Percentiles rank a stretch among this genome's conserved stretches.
Evolutionary conservation across 345 rosid genomes (phyloP).

Genomic region (Tarenaya hassleriana): DNA sequence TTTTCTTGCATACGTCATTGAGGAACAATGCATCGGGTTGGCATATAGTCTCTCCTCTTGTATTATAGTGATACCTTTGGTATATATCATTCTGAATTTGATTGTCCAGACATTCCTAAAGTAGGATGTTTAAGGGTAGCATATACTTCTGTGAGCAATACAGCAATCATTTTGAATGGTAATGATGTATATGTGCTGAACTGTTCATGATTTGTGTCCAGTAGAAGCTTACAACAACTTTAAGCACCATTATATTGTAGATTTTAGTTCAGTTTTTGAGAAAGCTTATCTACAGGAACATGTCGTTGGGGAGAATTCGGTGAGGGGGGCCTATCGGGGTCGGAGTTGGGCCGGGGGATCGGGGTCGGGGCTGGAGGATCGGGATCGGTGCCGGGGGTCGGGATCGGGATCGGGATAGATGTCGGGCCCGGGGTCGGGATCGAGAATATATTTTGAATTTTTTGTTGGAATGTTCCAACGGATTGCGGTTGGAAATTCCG

Average conservation of each 20-base stretch:
- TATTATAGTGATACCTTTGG: background rate
- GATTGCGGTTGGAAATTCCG: no score
- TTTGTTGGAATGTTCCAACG: no score
- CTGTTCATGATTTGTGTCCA: conserved; percentile 4
- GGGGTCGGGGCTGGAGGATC: no score
- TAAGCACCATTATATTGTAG: background rate
- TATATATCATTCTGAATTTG: background rate
- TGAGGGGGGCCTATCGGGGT: conserved; percentile 82
- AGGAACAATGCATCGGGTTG: conserved; percentile 76
- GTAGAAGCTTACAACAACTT: conserved; percentile 1
- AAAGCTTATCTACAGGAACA: conserved; percentile 48
- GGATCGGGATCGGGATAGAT: no score
- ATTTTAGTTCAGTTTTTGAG: conserved; percentile 4
- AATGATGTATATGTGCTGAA: background rate
- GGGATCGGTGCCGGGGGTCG: no score
- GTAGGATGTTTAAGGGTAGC: conserved; percentile 5
- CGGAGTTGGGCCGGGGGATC: no score
- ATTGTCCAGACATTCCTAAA: background rate
- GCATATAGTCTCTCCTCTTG: background rate
- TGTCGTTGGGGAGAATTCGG: conserved; percentile 98
- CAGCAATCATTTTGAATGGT: conserved; percentile 3
- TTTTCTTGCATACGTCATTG: conserved; percentile 76
- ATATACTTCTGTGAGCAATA: background rate
- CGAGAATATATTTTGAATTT: no score
- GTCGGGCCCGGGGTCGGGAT: no score